Evolutionary conservation across 768 basidiomycete genomes (phyloP).

Genomic region (Suillus clintonianus): DNA sequence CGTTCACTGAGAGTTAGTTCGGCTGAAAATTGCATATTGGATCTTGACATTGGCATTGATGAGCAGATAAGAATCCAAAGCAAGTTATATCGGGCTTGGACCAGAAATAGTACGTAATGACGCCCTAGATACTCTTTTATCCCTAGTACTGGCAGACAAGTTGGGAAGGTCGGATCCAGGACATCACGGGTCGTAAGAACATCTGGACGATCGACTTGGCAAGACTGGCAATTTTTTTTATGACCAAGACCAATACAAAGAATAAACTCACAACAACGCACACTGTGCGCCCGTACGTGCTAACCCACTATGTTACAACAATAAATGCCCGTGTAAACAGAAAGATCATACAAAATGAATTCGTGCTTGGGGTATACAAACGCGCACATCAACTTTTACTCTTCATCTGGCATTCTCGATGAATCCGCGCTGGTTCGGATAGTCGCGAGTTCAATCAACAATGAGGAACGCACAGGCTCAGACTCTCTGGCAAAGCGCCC

Average conservation of each 20-base stretch:
- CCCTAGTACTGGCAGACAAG: background rate
- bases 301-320: background rate
- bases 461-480: background rate
- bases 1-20: background rate
- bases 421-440: background rate
- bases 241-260: background rate
- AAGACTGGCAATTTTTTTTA: background rate
- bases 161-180: background rate
- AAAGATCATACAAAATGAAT: background rate
- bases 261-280: background rate
- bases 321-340: background rate
- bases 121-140: background rate
- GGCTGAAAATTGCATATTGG: background rate
- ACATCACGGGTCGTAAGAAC: background rate
- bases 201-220: background rate
- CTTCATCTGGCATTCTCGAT: background rate
- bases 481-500: constrained; percentile 4
- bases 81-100: background rate
- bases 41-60: background rate
- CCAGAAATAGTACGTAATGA: background rate
- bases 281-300: too few relatives aligned
- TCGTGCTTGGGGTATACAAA: background rate
- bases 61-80: background rate
- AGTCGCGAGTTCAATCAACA: background rate
- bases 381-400: background rate